Percentiles rank a stretch among this genome's conserved stretches.
Evolutionary conservation across 2,329 filamentous ascomycete genomes (phyloP).

Genomic region (Ascochyta fabae): DNA sequence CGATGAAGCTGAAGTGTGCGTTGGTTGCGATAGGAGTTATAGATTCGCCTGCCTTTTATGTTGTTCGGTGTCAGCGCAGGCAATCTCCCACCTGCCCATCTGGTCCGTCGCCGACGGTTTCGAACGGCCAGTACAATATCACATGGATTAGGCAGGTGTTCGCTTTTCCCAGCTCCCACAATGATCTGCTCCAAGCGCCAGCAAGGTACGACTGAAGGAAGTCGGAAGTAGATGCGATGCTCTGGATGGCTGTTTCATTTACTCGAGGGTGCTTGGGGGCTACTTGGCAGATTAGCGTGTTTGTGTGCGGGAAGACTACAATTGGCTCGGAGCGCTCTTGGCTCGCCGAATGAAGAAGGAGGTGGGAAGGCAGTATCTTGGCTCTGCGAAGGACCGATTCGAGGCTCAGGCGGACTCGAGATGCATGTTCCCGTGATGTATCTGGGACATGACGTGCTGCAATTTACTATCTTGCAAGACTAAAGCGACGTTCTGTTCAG

Average conservation of each 20-base stretch:
- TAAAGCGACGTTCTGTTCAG: conserved; percentile 25
- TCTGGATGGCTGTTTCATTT: conserved; percentile 40
- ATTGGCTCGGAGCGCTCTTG: conserved; percentile 26
- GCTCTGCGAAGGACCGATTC: conserved; percentile 21
- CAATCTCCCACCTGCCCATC: conserved; percentile 30
- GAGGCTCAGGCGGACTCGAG: conserved; percentile 11
- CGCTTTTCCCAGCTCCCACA: conserved; percentile 10
- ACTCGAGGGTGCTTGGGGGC: conserved; percentile 30
- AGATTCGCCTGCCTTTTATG: conserved; percentile 23
- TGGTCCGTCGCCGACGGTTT: conserved; percentile 18
- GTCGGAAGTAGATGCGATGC: conserved; percentile 12
- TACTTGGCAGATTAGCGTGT: conserved; percentile 15
- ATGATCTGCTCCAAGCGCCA: conserved; percentile 27
- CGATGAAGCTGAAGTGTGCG: conserved; percentile 6
- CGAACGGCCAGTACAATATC: conserved; percentile 15
- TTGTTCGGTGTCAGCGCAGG: neutral
- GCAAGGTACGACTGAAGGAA: conserved; percentile 28
- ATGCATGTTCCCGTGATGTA: conserved; percentile 22
- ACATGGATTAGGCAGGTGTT: conserved; percentile 35
- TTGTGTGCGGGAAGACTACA: conserved; percentile 7
- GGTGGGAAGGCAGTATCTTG: conserved; percentile 24
- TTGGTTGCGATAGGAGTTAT: neutral
- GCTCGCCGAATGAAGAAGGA: conserved; percentile 23
- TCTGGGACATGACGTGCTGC: conserved; percentile 19
- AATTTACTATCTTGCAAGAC: conserved; percentile 8